A percentile compares a stretch with the other conserved stretches of the same genome.
Evolutionary conservation across 495 filamentous ascomycete species (phyloP).

Genomic region (Acidiella bohemica): DNA sequence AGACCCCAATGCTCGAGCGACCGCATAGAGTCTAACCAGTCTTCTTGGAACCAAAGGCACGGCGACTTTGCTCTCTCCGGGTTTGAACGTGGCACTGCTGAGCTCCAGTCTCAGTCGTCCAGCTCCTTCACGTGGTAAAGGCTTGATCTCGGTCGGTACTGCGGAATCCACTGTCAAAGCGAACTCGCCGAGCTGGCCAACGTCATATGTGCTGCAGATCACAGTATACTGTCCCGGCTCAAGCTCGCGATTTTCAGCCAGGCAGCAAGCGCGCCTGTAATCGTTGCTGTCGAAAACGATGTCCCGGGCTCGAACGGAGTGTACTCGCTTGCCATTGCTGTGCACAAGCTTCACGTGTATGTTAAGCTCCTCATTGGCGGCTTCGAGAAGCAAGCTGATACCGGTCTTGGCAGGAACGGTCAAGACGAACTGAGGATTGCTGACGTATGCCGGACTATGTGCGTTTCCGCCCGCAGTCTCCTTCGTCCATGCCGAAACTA

Average conservation of each 20-base stretch:
- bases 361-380: conserved; percentile 42
- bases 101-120: conserved; percentile 39
- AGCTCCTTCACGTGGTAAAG: conserved; percentile 51
- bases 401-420: conserved; percentile 41
- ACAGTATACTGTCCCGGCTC: conserved; percentile 67
- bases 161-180: conserved; percentile 54
- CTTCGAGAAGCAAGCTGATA: conserved; percentile 59
- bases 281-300: conserved; percentile 70
- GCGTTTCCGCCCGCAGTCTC: conserved; percentile 76
- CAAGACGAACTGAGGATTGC: conserved; percentile 76
- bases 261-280: conserved; percentile 64
- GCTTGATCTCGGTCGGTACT: conserved; percentile 35
- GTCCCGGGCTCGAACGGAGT: conserved; percentile 54
- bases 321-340: conserved; percentile 56
- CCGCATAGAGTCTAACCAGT: conserved; percentile 22
- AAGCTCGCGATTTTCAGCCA: conserved; percentile 45
- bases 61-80: conserved; percentile 17
- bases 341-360: conserved; percentile 76
- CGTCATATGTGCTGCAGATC: conserved; percentile 77
- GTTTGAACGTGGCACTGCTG: conserved; percentile 20
- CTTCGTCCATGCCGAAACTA: conserved; percentile 55
- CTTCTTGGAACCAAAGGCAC: conserved; percentile 21
- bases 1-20: conserved; percentile 23
- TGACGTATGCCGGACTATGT: conserved; percentile 55
- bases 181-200: conserved; percentile 61